Evolutionary conservation across 345 rosid species (phyloP).

Genomic region (Combretum micranthum): DNA sequence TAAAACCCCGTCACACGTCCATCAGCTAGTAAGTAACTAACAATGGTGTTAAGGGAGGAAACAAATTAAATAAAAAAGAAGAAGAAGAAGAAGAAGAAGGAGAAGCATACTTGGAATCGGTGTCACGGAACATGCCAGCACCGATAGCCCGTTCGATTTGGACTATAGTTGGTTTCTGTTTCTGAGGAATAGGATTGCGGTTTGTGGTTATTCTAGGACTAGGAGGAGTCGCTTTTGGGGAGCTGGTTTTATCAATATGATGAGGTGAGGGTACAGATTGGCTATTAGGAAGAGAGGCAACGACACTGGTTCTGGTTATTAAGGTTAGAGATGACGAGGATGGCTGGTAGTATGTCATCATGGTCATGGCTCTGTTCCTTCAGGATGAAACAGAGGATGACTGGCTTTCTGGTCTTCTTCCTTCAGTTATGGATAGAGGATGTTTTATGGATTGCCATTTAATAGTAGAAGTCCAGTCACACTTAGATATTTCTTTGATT

Average conservation of each 20-base stretch:
- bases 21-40: no score
- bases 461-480: no score
- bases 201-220: conserved; percentile 1
- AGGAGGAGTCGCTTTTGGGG: conserved; percentile 7
- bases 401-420: no score
- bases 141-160: conserved; percentile 77
- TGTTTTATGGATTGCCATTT: no score
- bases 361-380: no score
- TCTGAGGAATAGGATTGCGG: conserved; percentile 4
- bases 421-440: no score
- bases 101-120: conserved; percentile 34
- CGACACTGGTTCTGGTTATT: not conserved
- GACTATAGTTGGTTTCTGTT: conserved; percentile 32
- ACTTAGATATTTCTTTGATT: no score
- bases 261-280: conserved; percentile 5
- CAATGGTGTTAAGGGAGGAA: not conserved
- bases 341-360: no score
- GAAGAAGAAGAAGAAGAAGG: not conserved
- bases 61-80: not conserved
- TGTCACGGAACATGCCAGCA: conserved; percentile 70
- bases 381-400: no score
- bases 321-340: not conserved
- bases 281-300: conserved; percentile 7
- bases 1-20: not conserved
- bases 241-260: not conserved